These are phyloP conservation scores for Fusarium cicatricum DNA, from an alignment of 2,329 filamentous ascomycete genomes.

Conservation along the genomic window DNA sequence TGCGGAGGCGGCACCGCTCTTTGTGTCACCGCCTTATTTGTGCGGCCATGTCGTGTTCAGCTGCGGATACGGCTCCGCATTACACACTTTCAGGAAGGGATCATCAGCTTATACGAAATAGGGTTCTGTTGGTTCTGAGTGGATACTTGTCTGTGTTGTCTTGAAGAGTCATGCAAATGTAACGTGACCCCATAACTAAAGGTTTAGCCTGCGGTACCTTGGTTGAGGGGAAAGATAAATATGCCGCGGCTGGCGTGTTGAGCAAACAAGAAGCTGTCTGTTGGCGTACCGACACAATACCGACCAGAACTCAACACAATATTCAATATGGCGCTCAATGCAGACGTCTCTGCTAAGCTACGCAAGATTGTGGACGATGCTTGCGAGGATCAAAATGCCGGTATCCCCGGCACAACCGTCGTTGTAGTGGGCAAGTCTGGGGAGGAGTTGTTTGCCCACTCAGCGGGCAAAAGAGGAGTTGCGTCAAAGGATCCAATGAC, in stretches of 20 bases:
- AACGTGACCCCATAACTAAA: not conserved
- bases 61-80: conserved; percentile 32
- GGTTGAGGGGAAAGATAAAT: not conserved
- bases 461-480: conserved; percentile 57
- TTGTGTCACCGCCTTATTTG: conserved; percentile 2
- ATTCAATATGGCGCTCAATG: conserved; percentile 30
- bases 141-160: too few species aligned
- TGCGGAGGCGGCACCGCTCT: conserved; percentile 17
- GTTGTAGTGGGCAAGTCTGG: conserved; percentile 58
- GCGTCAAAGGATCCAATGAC: conserved; percentile 60
- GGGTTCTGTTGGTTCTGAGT: too few species aligned
- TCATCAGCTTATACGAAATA: not conserved
- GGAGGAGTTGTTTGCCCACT: conserved; percentile 56
- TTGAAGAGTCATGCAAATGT: not conserved
- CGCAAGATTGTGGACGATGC: conserved; percentile 48
- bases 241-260: not conserved
- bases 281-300: not conserved
- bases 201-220: too few species aligned
- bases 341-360: conserved; percentile 22
- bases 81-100: not conserved
- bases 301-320: not conserved
- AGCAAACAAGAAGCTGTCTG: too few species aligned
- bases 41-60: not conserved
- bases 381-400: conserved; percentile 47
- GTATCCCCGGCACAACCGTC: conserved; percentile 56